Conservation (phyloP, 2,329 filamentous ascomycete species). For the Botrytis squamosa region DNA sequence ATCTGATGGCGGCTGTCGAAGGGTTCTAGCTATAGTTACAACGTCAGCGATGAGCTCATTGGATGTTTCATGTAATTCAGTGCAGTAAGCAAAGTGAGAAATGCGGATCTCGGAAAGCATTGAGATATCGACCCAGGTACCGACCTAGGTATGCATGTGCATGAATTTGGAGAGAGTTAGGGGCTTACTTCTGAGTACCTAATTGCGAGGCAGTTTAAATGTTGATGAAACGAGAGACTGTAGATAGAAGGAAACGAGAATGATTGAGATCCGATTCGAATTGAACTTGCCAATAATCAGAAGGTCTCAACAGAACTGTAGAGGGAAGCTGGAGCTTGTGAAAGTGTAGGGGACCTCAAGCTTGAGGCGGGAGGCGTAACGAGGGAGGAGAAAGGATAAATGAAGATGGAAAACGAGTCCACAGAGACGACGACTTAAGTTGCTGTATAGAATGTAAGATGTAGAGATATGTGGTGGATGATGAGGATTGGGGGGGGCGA, state of each 20-base stretch:
- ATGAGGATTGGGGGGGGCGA: background rate
- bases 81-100: slow-evolving; percentile 3
- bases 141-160: background rate
- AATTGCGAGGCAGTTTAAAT: background rate
- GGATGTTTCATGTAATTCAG: slow-evolving; percentile 1
- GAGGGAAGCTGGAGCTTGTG: background rate
- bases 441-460: background rate
- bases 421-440: background rate
- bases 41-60: slow-evolving; percentile 20
- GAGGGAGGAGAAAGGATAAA: background rate
- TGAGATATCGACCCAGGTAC: background rate
- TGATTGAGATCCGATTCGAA: background rate
- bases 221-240: slow-evolving; percentile 3
- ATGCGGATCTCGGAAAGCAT: slow-evolving; percentile 1
- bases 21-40: slow-evolving; percentile 2
- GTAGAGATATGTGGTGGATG: background rate
- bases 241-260: background rate
- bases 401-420: background rate
- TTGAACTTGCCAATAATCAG: background rate
- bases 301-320: background rate
- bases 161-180: slow-evolving; percentile 3
- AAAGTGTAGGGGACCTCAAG: background rate
- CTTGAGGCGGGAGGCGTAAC: background rate
- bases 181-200: slow-evolving; percentile 7
- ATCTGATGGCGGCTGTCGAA: background rate